phyloP scores from a whole-genome alignment of 1,139 yeast genomes.

The Tardiomyces blankii region DNA sequence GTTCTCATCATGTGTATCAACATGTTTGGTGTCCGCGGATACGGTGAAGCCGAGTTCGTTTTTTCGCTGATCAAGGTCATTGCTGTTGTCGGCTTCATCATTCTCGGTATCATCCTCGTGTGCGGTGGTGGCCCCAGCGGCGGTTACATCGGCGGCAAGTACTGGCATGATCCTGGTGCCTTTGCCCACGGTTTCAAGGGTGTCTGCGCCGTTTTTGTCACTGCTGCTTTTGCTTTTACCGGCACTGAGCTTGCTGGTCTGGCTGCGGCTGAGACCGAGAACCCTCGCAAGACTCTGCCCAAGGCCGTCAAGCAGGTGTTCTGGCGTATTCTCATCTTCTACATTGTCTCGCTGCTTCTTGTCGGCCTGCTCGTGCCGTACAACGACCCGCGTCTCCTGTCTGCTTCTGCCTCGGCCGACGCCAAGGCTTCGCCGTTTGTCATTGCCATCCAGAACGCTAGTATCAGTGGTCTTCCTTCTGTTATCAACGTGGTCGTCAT shows the following conservation, averaged over 20 bases:
- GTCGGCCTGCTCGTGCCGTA: constrained; percentile 58
- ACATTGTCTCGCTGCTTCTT: constrained; percentile 44
- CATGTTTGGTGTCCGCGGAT: constrained; percentile 62
- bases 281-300: constrained; percentile 58
- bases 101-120: constrained; percentile 44
- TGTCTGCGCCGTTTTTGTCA: constrained; percentile 62
- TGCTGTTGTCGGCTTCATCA: constrained; percentile 52
- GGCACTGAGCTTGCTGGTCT: constrained; percentile 73
- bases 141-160: constrained; percentile 44
- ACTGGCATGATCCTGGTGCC: constrained; percentile 57
- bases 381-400: constrained; percentile 37
- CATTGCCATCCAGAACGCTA: constrained; percentile 47
- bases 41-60: constrained; percentile 66
- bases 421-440: constrained; percentile 63
- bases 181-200: constrained; percentile 64
- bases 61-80: constrained; percentile 49
- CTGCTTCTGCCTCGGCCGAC: constrained; percentile 32
- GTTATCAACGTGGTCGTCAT: constrained; percentile 62
- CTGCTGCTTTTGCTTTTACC: constrained; percentile 78
- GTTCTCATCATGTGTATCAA: constrained; percentile 44
- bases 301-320: constrained; percentile 57
- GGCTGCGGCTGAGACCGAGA: constrained; percentile 71
- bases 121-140: constrained; percentile 56
- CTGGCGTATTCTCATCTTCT: constrained; percentile 56
- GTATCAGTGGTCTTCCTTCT: constrained; percentile 49